phyloP scores from a whole-genome alignment of 2,329 filamentous ascomycete species.

The Ceratocystis smalleyi region DNA sequence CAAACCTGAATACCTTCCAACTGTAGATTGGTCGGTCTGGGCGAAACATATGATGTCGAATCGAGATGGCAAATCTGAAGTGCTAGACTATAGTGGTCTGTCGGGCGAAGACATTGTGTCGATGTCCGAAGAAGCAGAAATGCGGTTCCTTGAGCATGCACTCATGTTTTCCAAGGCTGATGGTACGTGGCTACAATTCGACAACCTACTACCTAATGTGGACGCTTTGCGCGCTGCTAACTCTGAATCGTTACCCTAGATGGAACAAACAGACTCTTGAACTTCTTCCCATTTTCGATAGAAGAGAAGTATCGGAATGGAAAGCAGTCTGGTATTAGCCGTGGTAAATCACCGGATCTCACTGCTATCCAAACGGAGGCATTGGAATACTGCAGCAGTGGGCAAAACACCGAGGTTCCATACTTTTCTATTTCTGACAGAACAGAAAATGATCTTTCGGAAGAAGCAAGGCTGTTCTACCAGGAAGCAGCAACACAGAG shows the following conservation, averaged over 20 bases:
- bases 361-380: neutral
- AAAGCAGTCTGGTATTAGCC: neutral
- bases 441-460: conserved; percentile 13
- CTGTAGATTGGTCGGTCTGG: conserved; percentile 54
- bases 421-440: conserved; percentile 13
- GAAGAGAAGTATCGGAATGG: neutral
- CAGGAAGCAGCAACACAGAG: conserved; percentile 11
- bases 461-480: conserved; percentile 15
- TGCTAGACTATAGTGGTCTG: conserved; percentile 34
- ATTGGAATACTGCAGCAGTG: neutral
- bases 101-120: conserved; percentile 45
- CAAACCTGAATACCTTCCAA: conserved; percentile 19
- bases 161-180: conserved; percentile 19
- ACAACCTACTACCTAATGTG: neutral
- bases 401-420: neutral
- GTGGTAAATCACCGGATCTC: neutral
- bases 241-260: neutral
- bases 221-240: neutral
- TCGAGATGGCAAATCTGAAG: conserved; percentile 21
- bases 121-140: conserved; percentile 45
- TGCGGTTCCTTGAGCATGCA: conserved; percentile 44
- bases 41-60: conserved; percentile 27
- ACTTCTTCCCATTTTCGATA: conserved; percentile 10
- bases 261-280: neutral
- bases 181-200: neutral